phyloP scores from a whole-genome alignment of 139 green algal genomes.

The Micractinium sp. region DNA sequence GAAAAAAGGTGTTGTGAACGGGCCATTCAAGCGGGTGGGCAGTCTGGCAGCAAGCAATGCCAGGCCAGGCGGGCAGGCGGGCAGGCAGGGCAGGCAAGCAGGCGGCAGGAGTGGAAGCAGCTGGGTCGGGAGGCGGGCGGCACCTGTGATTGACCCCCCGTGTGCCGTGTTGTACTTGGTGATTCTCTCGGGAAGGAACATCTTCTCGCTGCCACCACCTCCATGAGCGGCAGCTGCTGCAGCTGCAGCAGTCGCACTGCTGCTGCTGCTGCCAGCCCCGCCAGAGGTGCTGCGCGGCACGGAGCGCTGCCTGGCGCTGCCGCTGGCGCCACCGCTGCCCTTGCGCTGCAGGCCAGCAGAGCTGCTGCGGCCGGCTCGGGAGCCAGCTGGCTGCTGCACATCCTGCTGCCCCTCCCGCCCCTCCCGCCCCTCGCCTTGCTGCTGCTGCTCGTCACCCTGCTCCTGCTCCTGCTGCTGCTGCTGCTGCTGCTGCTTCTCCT shows the following conservation, averaged over 20 bases:
- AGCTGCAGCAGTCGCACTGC: not conserved
- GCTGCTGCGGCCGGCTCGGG: no score
- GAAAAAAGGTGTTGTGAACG: no score
- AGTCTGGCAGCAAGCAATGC: not conserved
- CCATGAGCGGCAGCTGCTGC: not conserved
- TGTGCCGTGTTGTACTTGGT: slow-evolving; percentile 30
- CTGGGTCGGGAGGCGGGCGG: not conserved
- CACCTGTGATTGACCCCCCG: slow-evolving; percentile 28
- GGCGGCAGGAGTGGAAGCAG: not conserved
- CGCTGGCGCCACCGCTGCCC: not conserved
- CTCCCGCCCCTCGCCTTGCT: not conserved
- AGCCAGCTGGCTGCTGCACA: not conserved
- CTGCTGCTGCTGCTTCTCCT: not conserved
- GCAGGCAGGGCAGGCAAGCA: not conserved
- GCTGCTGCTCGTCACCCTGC: slow-evolving; percentile 1
- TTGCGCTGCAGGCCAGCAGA: not conserved
- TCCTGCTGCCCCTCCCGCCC: not conserved
- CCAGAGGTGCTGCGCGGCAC: no score
- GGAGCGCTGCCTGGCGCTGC: not conserved
- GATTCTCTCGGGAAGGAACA: slow-evolving; percentile 27
- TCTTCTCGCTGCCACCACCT: not conserved
- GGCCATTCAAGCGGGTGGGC: not conserved
- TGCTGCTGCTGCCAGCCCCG: not conserved
- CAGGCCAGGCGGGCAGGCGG: not conserved
- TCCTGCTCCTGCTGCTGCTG: not conserved